phyloP scores from a whole-genome alignment of 805 yeast species.

The Debaryomyces hansenii region DNA sequence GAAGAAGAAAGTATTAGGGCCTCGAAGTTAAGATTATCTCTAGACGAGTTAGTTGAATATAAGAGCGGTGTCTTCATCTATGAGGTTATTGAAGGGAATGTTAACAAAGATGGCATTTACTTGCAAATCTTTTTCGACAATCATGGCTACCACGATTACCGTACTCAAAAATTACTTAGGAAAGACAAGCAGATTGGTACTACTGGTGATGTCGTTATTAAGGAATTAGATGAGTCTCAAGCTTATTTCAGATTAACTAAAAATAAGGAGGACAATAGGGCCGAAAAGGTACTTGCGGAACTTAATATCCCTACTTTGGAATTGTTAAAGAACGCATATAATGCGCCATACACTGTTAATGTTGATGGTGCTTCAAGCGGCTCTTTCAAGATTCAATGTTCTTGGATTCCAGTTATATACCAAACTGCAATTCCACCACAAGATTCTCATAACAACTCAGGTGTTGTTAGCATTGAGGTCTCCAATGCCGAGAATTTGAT shows the following conservation, averaged over 20 bases:
- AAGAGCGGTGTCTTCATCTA: conserved; percentile 77
- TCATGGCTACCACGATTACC: conserved; percentile 63
- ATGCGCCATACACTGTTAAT: conserved; percentile 56
- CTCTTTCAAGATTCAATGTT: conserved; percentile 57
- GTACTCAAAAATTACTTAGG: conserved; percentile 54
- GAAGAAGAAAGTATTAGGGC: conserved; percentile 31
- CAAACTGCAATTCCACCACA: conserved; percentile 61
- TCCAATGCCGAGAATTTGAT: conserved; percentile 66
- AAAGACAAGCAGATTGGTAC: conserved; percentile 30
- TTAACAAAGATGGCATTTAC: conserved; percentile 56
- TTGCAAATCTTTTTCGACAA: conserved; percentile 80
- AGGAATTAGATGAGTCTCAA: conserved; percentile 75
- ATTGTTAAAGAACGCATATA: conserved; percentile 64
- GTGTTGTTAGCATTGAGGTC: conserved; percentile 62
- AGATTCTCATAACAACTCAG: conserved; percentile 76
- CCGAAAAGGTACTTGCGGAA: conserved; percentile 60
- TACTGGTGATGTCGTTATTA: conserved; percentile 73
- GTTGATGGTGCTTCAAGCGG: conserved; percentile 54
- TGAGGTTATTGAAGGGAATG: conserved; percentile 60
- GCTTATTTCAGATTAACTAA: conserved; percentile 62
- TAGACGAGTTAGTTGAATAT: conserved; percentile 57
- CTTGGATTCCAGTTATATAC: conserved; percentile 75
- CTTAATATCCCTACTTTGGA: conserved; percentile 64
- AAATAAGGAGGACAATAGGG: conserved; percentile 52
- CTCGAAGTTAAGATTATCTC: conserved; percentile 48